These are phyloP conservation scores for Tricholoma hemisulphureum DNA, from an alignment of 768 basidiomycete species.

Conservation along the genomic window DNA sequence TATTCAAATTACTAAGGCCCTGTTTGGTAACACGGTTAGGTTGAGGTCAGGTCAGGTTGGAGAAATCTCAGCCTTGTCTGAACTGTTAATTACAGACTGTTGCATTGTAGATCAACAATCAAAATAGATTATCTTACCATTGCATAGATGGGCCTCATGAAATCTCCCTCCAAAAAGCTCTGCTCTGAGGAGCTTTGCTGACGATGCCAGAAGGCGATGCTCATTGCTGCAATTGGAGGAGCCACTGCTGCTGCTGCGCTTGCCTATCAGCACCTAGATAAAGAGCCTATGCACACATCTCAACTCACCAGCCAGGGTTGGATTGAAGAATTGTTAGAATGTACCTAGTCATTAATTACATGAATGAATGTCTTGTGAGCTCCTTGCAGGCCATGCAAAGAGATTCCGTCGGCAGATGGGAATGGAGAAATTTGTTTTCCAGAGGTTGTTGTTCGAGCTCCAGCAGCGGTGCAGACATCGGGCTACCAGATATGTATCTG, in stretches of 20 bases:
- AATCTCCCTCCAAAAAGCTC: background rate
- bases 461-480: background rate
- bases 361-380: background rate
- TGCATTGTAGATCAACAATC: background rate
- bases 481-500: background rate
- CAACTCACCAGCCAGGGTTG: background rate
- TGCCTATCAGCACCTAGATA: background rate
- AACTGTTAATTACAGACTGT: background rate
- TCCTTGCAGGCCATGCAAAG: background rate
- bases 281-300: background rate
- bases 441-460: background rate
- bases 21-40: no score
- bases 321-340: slow-evolving; percentile 1
- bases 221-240: background rate
- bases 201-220: background rate
- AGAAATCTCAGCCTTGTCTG: background rate
- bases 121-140: background rate
- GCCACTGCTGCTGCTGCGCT: background rate
- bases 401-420: background rate
- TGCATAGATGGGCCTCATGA: background rate
- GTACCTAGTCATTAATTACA: background rate
- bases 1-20: no score
- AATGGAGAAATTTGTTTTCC: slow-evolving; percentile 3
- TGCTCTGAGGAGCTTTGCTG: background rate
- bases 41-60: no score